Conservation (phyloP, 1,284 basidiomycete genomes). For the Cryptococcus maquisensis region DNA sequence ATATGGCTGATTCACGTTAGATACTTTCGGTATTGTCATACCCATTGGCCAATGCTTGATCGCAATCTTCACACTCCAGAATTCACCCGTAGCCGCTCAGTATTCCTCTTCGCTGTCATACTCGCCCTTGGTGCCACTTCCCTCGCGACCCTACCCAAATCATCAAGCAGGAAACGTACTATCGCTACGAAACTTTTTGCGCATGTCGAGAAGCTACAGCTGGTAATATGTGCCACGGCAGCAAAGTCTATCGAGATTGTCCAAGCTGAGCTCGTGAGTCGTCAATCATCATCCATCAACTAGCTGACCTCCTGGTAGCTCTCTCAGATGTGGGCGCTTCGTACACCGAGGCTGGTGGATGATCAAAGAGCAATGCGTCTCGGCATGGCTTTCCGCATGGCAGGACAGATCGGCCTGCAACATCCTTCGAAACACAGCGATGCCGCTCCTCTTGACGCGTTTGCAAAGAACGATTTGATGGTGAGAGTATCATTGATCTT, state of each 20-base stretch:
- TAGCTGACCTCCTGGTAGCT: constrained; percentile 1
- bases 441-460: background rate
- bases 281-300: no score
- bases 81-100: constrained; percentile 5
- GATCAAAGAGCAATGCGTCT: constrained; percentile 8
- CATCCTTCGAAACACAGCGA: background rate
- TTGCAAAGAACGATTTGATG: constrained; percentile 3
- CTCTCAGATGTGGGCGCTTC: constrained; percentile 8
- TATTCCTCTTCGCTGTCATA: constrained; percentile 8
- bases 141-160: constrained; percentile 1
- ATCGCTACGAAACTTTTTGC: constrained; percentile 2
- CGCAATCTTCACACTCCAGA: background rate
- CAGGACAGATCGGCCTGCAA: constrained; percentile 5
- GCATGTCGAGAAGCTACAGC: constrained; percentile 11
- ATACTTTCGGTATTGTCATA: no score
- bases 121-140: constrained; percentile 9
- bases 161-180: constrained; percentile 1
- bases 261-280: no score
- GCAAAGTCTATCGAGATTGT: constrained; percentile 8
- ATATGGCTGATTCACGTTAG: no score
- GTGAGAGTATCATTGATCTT: constrained; percentile 4
- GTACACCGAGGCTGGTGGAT: constrained; percentile 8
- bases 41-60: no score
- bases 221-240: constrained; percentile 7
- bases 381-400: constrained; percentile 7